Evolutionary conservation across 495 filamentous ascomycete genomes (phyloP).

Genomic region (Pyronema omphalodes): DNA sequence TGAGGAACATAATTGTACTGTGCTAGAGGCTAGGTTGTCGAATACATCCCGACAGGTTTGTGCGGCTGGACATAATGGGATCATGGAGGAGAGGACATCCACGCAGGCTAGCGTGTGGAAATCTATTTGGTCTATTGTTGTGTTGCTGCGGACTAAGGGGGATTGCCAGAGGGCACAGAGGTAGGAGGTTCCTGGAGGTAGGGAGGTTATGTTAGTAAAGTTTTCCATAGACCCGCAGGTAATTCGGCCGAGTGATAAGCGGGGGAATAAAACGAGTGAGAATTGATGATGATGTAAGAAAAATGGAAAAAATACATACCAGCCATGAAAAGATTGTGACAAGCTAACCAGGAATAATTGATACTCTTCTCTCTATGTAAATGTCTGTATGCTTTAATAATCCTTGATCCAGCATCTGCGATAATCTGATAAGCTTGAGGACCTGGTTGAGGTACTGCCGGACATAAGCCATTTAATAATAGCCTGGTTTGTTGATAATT

Average conservation of each 20-base stretch:
- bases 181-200: slow-evolving; percentile 28
- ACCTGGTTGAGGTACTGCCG: slow-evolving; percentile 31
- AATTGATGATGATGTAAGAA: not conserved
- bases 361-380: slow-evolving; percentile 33
- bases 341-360: slow-evolving; percentile 38
- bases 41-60: slow-evolving; percentile 31
- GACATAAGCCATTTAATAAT: slow-evolving; percentile 34
- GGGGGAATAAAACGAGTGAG: not conserved
- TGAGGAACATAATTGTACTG: slow-evolving; percentile 11
- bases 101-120: slow-evolving; percentile 31
- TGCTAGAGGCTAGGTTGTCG: slow-evolving; percentile 14
- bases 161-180: slow-evolving; percentile 30
- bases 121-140: slow-evolving; percentile 32
- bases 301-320: slow-evolving; percentile 17
- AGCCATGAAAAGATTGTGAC: slow-evolving; percentile 36
- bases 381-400: slow-evolving; percentile 35
- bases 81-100: slow-evolving; percentile 33
- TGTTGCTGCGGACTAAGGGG: slow-evolving; percentile 27
- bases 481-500: slow-evolving; percentile 36
- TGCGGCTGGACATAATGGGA: slow-evolving; percentile 31
- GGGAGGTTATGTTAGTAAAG: too few relatives aligned
- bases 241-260: too few relatives aligned
- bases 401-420: slow-evolving; percentile 32
- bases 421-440: slow-evolving; percentile 31
- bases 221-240: too few relatives aligned